Conservation (phyloP, 257 asterid genomes). For the Forsythia viridissima region DNA sequence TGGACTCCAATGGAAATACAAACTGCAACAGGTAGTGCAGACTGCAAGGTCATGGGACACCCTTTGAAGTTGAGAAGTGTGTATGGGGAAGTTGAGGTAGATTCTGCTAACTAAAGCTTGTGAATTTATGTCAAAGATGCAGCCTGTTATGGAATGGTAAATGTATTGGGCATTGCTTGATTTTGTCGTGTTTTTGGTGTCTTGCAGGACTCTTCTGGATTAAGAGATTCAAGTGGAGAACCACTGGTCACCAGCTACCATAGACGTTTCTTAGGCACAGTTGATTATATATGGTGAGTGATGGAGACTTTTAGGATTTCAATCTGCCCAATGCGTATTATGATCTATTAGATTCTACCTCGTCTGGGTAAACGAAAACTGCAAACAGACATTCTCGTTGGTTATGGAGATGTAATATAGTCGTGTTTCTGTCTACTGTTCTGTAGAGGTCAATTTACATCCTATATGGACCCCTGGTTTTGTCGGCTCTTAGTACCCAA, state of each 20-base stretch:
- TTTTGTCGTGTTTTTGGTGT: conserved; percentile 13
- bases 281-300: conserved; percentile 94
- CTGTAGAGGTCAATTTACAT: background rate
- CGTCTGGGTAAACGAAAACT: conserved; percentile 6
- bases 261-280: conserved; percentile 81
- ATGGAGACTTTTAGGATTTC: no score
- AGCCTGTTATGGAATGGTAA: background rate
- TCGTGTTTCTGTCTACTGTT: background rate
- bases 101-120: conserved; percentile 15
- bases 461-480: background rate
- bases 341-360: background rate
- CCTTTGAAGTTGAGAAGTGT: conserved; percentile 75
- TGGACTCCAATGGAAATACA: conserved; percentile 87
- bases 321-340: background rate
- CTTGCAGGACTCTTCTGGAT: conserved; percentile 60
- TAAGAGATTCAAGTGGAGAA: conserved; percentile 82
- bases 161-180: background rate
- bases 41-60: conserved; percentile 65
- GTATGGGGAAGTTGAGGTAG: conserved; percentile 80
- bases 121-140: background rate
- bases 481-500: background rate
- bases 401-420: conserved; percentile 4
- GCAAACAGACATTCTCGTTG: conserved; percentile 4
- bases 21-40: conserved; percentile 74
- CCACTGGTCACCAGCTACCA: conserved; percentile 89